A percentile compares a stretch with the other conserved stretches of the same genome.
These are phyloP conservation scores for Aschersonia sp. DNA, from an alignment of 2,329 filamentous ascomycete genomes.

Conservation along the genomic window DNA sequence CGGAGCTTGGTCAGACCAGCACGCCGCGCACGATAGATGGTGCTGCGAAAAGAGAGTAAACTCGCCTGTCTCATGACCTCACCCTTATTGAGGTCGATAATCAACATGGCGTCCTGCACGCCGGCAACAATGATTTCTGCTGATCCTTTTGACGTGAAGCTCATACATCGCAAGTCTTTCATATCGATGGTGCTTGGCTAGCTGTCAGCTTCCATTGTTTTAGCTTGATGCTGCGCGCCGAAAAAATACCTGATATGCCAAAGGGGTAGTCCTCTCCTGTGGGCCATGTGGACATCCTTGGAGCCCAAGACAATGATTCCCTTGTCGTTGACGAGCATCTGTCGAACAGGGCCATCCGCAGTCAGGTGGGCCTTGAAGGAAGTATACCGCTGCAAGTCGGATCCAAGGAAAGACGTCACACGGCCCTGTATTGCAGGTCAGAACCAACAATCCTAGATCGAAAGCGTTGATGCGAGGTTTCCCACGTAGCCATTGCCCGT, in stretches of 20 bases:
- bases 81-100: constrained; percentile 55
- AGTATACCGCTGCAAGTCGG: constrained; percentile 76
- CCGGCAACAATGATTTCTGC: constrained; percentile 78
- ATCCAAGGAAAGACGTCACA: constrained; percentile 75
- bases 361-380: constrained; percentile 69
- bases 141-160: constrained; percentile 76
- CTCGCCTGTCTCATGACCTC: constrained; percentile 51
- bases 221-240: not conserved
- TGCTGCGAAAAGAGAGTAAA: not conserved
- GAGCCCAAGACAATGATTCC: constrained; percentile 77
- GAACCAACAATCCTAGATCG: not conserved
- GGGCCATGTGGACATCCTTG: constrained; percentile 77
- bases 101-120: constrained; percentile 74
- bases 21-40: not conserved
- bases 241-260: constrained; percentile 64
- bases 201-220: constrained; percentile 7
- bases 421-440: constrained; percentile 49
- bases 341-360: constrained; percentile 65
- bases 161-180: constrained; percentile 85
- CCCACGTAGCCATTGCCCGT: constrained; percentile 74
- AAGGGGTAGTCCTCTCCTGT: constrained; percentile 64
- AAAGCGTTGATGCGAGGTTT: constrained; percentile 14
- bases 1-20: constrained; percentile 10
- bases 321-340: constrained; percentile 81
- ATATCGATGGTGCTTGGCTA: constrained; percentile 53